phyloP scores from a whole-genome alignment of 148 eudicot genomes.

The Drosera capensis region DNA sequence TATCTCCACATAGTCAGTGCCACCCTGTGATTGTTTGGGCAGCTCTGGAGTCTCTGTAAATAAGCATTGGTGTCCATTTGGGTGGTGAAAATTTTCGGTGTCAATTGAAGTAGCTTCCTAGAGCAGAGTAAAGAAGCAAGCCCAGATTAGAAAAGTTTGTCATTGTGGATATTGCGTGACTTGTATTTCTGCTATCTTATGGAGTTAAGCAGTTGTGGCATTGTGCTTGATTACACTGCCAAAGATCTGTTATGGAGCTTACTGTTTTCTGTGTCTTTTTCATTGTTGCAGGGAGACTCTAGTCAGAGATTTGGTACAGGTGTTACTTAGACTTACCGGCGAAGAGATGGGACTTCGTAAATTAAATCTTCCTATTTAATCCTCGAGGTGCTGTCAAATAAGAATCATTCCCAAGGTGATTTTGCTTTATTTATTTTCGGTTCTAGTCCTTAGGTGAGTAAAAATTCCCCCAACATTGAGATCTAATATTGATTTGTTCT shows the following conservation, averaged over 20 bases:
- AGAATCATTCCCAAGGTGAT: not conserved
- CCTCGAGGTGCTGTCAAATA: constrained; percentile 6
- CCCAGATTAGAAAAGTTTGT: no score
- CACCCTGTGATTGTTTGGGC: no score
- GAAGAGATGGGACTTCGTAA: constrained; percentile 52
- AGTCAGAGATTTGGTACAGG: constrained; percentile 79
- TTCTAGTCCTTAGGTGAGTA: not conserved
- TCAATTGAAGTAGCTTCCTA: no score
- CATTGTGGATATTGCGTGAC: no score
- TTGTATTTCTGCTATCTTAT: not conserved
- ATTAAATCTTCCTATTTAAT: constrained; percentile 20
- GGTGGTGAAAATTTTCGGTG: no score
- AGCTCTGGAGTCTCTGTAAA: no score
- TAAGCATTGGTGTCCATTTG: no score
- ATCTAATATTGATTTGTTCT: no score
- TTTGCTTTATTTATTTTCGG: no score
- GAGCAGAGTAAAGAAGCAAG: no score
- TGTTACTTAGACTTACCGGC: constrained; percentile 51
- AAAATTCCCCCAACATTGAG: no score
- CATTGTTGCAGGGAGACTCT: constrained; percentile 51
- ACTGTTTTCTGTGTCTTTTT: constrained; percentile 3
- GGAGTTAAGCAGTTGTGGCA: not conserved
- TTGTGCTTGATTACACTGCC: not conserved
- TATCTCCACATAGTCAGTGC: no score
- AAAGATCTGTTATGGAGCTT: not conserved